Evolutionary conservation across 768 basidiomycete genomes (phyloP).

Genomic region (Sarcodon aspratus): DNA sequence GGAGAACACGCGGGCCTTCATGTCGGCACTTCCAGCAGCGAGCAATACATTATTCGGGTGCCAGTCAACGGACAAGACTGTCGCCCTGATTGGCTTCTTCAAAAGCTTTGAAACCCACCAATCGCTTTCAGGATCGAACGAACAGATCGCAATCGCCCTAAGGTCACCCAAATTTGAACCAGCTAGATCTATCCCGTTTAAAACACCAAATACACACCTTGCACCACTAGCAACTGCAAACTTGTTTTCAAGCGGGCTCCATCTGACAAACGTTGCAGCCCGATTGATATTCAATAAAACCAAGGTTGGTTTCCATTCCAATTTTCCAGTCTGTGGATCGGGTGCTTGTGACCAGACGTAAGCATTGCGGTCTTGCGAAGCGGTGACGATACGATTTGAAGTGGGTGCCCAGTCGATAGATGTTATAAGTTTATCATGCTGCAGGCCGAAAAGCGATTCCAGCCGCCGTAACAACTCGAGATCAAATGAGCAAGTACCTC

Average conservation of each 20-base stretch:
- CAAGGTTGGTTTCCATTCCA: constrained; percentile 91
- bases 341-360: constrained; percentile 91
- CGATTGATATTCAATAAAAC: constrained; percentile 91
- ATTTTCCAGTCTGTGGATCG: constrained; percentile 59
- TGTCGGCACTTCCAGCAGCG: constrained; percentile 94
- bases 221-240: constrained; percentile 98
- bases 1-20: constrained; percentile 95
- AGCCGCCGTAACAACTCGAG: not conserved
- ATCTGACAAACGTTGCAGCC: constrained; percentile 88
- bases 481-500: constrained; percentile 46
- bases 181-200: not conserved
- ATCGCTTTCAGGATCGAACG: constrained; percentile 94
- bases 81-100: constrained; percentile 96
- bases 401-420: constrained; percentile 98
- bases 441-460: constrained; percentile 1
- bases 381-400: constrained; percentile 96
- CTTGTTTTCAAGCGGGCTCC: constrained; percentile 97
- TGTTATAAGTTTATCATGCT: constrained; percentile 98
- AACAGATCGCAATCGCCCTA: constrained; percentile 92
- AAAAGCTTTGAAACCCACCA: constrained; percentile 98
- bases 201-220: constrained; percentile 36
- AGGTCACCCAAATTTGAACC: constrained; percentile 1
- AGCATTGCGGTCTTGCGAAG: constrained; percentile 97
- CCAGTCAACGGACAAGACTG: constrained; percentile 92
- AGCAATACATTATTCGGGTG: constrained; percentile 98